Percentiles rank a stretch among this genome's conserved stretches.
Evolutionary conservation across 2,329 filamentous ascomycete genomes (phyloP).

Genomic region (Fusarium sterilihyphosum): DNA sequence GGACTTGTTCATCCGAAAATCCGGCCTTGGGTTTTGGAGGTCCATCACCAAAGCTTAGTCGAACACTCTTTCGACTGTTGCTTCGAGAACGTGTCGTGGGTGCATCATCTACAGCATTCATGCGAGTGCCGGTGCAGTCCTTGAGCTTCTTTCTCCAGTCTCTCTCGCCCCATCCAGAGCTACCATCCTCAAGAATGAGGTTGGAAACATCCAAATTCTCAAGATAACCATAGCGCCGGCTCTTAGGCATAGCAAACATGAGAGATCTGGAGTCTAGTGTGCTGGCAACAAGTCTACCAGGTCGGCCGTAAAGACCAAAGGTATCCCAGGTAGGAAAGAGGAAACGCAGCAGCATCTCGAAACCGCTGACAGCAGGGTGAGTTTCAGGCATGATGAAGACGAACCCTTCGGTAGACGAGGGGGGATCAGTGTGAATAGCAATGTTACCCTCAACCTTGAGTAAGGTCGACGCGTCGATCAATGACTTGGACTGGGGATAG

Average conservation of each 20-base stretch:
- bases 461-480: constrained; percentile 94
- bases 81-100: constrained; percentile 57
- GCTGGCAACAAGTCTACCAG: constrained; percentile 86
- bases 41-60: constrained; percentile 59
- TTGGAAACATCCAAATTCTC: constrained; percentile 86
- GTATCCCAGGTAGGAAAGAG: constrained; percentile 95
- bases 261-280: constrained; percentile 86
- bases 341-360: constrained; percentile 94
- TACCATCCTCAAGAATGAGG: constrained; percentile 82
- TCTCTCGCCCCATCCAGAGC: constrained; percentile 80
- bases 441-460: constrained; percentile 94
- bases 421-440: constrained; percentile 82
- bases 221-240: constrained; percentile 88
- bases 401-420: constrained; percentile 86
- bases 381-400: constrained; percentile 98
- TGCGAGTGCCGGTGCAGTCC: constrained; percentile 83
- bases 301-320: constrained; percentile 90
- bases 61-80: constrained; percentile 67
- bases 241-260: constrained; percentile 98
- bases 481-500: constrained; percentile 91
- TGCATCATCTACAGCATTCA: constrained; percentile 70
- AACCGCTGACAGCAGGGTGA: constrained; percentile 89
- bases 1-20: constrained; percentile 65
- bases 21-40: constrained; percentile 57
- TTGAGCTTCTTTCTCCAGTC: constrained; percentile 93